Evolutionary conservation across 1,284 basidiomycete species (phyloP), one percentile per base, ranked within the genome.

Genomic region (Cystobasidium sp.): DNA sequence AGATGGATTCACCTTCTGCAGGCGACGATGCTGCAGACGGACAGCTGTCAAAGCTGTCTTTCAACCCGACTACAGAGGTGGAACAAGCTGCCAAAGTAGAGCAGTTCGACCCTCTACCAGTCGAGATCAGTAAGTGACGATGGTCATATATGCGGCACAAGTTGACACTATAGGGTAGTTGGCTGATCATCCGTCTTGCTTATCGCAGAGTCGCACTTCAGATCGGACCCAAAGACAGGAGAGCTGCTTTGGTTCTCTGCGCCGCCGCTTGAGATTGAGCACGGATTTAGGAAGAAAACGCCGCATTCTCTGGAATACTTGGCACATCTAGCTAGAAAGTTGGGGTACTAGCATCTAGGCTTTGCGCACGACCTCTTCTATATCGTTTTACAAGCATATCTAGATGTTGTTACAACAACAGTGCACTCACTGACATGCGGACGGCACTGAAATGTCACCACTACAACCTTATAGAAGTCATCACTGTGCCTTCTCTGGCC

Each of bases 191-290:
- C 20, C 18, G 16, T 41, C 14, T 22, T 44, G 14, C 22, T 12
- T 14, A 16, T 1, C 37, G 12, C 74, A 78, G 78, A 74, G 31
- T 75, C 75, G 2, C 76, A 79, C 59, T 79, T 80, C 76, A 75
- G 78, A 43, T 39, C 59, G 24, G 72, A 76, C 47, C 69, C 68
- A 9, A 69, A 69, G 9, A 59, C 73, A 18, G 75, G 75, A 53
- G 79, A 80, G 24, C 24, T 80, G 37, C 75, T 80, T 7, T 79
- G 79, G 79, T 80, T 80, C 74, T 59, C 76, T 0, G 75, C 78
- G 4, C 76, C 76, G 22, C 74, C 74, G 8, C 18, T 73, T 9
- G 52, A 53, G 10, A 59, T 55, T 16, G 37, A 41, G 43, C 49
- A 43, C 10, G 49, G 47, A 6, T 9, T 43, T 12, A 18, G 37